These are phyloP conservation scores for Obba rivulosa DNA, from an alignment of 768 basidiomycete genomes.

Conservation along the genomic window DNA sequence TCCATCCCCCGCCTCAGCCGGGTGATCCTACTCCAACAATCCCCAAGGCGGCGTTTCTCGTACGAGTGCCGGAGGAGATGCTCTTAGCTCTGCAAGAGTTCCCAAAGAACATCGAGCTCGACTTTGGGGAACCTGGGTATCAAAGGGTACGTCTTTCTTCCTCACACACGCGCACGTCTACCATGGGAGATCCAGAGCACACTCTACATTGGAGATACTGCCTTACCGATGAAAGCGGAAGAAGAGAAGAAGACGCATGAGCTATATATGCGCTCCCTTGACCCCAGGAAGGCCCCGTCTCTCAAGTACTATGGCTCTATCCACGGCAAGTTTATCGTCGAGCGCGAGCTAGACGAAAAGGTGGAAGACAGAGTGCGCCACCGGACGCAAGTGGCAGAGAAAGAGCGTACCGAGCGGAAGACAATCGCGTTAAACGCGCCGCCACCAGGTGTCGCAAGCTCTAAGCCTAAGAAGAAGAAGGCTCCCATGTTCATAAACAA, in stretches of 20 bases:
- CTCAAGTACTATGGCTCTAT: conserved; percentile 73
- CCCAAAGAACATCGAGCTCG: conserved; percentile 47
- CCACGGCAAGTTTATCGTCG: conserved; percentile 65
- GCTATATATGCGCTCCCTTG: conserved; percentile 62
- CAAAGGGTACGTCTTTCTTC: not conserved
- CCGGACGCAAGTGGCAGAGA: conserved; percentile 31
- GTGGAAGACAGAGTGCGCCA: conserved; percentile 39
- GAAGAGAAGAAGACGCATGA: conserved; percentile 61
- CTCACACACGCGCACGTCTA: conserved; percentile 2
- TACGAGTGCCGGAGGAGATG: conserved; percentile 69
- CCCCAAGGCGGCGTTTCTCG: conserved; percentile 70
- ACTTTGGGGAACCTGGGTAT: conserved; percentile 42
- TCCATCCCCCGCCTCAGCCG: conserved; percentile 52
- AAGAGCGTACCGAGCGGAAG: conserved; percentile 44
- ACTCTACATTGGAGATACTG: conserved; percentile 58
- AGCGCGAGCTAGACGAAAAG: conserved; percentile 48
- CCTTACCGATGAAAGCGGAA: conserved; percentile 53
- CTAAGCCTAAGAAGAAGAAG: conserved; percentile 35
- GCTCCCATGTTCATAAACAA: conserved; percentile 6
- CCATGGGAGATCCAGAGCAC: conserved; percentile 36
- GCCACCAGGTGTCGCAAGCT: conserved; percentile 18
- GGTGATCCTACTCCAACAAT: conserved; percentile 52
- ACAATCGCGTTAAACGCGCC: conserved; percentile 38
- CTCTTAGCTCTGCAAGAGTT: conserved; percentile 58
- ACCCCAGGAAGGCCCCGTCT: conserved; percentile 53